Evolutionary conservation across 768 basidiomycete genomes (phyloP).

Genomic region (Glaciozyma martinii): DNA sequence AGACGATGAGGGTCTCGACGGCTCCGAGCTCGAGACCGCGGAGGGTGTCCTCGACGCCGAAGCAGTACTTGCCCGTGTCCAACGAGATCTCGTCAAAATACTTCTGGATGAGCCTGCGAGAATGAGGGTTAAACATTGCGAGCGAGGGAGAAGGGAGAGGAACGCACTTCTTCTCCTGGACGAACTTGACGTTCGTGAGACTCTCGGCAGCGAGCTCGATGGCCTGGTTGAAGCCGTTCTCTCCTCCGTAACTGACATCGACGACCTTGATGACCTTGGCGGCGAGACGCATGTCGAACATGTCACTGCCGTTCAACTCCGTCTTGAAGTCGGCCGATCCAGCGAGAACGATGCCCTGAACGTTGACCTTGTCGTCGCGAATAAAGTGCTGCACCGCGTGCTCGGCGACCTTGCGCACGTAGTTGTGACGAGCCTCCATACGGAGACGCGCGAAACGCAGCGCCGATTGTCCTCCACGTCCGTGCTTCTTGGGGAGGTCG

Average conservation of each 20-base stretch:
- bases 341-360: slow-evolving; percentile 87
- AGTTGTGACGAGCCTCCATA: slow-evolving; percentile 99
- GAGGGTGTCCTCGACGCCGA: slow-evolving; percentile 92
- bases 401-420: slow-evolving; percentile 98
- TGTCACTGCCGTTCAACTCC: slow-evolving; percentile 87
- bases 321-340: slow-evolving; percentile 99
- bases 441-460: slow-evolving; percentile 98
- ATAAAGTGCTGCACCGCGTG: slow-evolving; percentile 95
- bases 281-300: slow-evolving; percentile 81
- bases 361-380: slow-evolving; percentile 95
- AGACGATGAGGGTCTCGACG: slow-evolving; percentile 93
- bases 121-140: not conserved
- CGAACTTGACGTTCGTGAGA: slow-evolving; percentile 96
- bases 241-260: slow-evolving; percentile 96
- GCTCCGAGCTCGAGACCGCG: slow-evolving; percentile 93
- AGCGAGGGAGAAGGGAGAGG: not conserved
- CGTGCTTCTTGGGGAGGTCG: slow-evolving; percentile 98
- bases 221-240: slow-evolving; percentile 99
- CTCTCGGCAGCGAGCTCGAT: slow-evolving; percentile 95
- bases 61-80: slow-evolving; percentile 92
- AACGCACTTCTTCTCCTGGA: slow-evolving; percentile 76
- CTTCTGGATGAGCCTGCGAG: slow-evolving; percentile 67
- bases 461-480: slow-evolving; percentile 98
- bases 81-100: slow-evolving; percentile 99
- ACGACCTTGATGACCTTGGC: slow-evolving; percentile 96